Evolutionary conservation across 257 asterid species (phyloP), one percentile per base, ranked within the genome.

Genomic region (Nicotiana sylvestris): DNA sequence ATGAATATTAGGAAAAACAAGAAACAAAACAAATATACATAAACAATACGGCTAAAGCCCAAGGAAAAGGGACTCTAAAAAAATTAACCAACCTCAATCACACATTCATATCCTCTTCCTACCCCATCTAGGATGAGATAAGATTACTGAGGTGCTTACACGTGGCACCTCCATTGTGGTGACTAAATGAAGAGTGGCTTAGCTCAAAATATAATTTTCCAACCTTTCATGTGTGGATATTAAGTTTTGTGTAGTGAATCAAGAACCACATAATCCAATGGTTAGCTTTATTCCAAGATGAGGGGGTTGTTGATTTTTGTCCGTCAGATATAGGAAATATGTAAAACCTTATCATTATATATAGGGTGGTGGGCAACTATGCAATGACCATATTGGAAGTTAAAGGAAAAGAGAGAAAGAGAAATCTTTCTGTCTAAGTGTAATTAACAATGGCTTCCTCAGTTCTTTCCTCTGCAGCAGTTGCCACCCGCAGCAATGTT

Each of bases 381-480:
- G 21, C 8, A 21, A 70, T 11, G 53, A 70, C 11, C 78, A 43
- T 70, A 37, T 70, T 70, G 0, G 11, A 70, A 70, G 51, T 43
- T 33, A 33, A 33, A 33, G n/a, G 7, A 55, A 55, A 55, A 55
- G 61, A 5, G 35, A 11, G 57, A 76, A 76, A 62, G 12, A 76
- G 25, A 76, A 51, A 35, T 4, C 15, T 55, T 37, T 39, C 60
- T 51, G 29, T 32, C 79, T 12, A 66, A 0, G 21, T 13, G 9
- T 16, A 67, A 25, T 25, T 33, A 17, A n/a, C 18, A n/a, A 90
- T 90, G 91, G 94, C 94, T 57, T 87, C 93, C 56, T 86, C 92
- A 1, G 65, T 89, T 61, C 64, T 88, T 43, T 88, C 90, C 78
- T 78, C 89, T 4, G 81, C 90, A 2, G 87, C 89, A n/a, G 85